A percentile compares a stretch with the other conserved stretches of the same genome.
phyloP scores from a whole-genome alignment of 2,329 filamentous ascomycete species.

The Dactylellina parvicollis region DNA sequence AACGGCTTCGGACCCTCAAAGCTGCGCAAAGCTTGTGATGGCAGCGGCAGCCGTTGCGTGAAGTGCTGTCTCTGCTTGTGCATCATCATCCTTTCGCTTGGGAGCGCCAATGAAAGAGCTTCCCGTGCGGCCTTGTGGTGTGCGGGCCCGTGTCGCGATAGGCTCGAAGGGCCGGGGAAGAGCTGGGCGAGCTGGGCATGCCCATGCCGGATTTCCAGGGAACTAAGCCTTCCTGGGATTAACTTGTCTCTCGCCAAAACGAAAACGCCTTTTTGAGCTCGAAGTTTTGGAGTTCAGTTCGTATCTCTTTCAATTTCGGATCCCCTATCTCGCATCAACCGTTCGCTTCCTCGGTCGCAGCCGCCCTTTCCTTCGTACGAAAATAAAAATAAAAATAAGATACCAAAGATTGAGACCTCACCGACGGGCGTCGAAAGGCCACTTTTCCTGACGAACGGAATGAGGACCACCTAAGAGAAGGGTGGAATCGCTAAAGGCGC shows the following conservation, averaged over 20 bases:
- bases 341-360: too few relatives aligned
- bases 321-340: too few relatives aligned
- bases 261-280: background rate
- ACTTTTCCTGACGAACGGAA: too few relatives aligned
- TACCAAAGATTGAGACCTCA: too few relatives aligned
- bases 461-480: too few relatives aligned
- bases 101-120: conserved; percentile 27
- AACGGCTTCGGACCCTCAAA: background rate
- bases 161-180: conserved; percentile 18
- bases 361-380: background rate
- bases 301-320: too few relatives aligned
- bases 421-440: too few relatives aligned
- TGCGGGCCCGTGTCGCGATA: conserved; percentile 29
- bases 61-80: conserved; percentile 21
- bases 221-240: conserved; percentile 30
- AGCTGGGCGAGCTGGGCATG: conserved; percentile 2
- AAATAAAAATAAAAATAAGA: too few relatives aligned
- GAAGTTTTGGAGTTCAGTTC: background rate
- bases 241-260: conserved; percentile 5
- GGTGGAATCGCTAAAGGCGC: too few relatives aligned
- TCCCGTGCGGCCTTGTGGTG: conserved; percentile 38
- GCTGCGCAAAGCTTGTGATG: conserved; percentile 28
- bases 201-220: conserved; percentile 33
- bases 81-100: conserved; percentile 42
- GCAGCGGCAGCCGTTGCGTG: conserved; percentile 47